phyloP scores from a whole-genome alignment of 257 asterid genomes.

The Nicotiana tabacum region DNA sequence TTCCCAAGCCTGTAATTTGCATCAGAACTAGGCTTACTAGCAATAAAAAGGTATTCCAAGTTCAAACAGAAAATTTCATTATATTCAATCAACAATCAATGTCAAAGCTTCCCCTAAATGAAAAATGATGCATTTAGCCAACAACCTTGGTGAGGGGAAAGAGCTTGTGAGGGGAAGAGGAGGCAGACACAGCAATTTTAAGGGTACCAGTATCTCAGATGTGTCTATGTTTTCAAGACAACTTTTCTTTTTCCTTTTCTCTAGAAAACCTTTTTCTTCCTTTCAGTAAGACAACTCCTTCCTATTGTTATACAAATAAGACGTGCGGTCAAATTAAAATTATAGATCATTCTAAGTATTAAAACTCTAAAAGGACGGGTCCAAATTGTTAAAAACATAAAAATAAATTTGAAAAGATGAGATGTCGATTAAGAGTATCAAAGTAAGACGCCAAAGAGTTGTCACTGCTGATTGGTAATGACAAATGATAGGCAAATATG shows the following conservation, averaged over 20 bases:
- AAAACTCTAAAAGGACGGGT: not conserved
- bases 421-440: not conserved
- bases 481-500: not conserved
- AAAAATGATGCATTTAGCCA: not conserved
- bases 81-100: not conserved
- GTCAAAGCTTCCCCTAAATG: constrained; percentile 1
- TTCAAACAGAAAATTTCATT: not conserved
- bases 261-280: not conserved
- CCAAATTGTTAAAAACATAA: not conserved
- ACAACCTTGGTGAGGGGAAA: not conserved
- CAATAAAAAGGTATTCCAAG: constrained; percentile 1
- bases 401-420: not conserved
- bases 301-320: not conserved
- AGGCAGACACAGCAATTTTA: not conserved
- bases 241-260: not conserved
- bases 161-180: not conserved
- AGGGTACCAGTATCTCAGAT: not conserved
- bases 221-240: not conserved
- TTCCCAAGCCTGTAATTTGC: constrained; percentile 58
- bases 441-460: not conserved
- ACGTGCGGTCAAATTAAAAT: not conserved
- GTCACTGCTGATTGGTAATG: not conserved
- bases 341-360: not conserved
- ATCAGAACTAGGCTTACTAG: not conserved
- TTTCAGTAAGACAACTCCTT: not conserved